Conservation (phyloP, 148 eudicot species). For the Rhododendron mucronatum region DNA sequence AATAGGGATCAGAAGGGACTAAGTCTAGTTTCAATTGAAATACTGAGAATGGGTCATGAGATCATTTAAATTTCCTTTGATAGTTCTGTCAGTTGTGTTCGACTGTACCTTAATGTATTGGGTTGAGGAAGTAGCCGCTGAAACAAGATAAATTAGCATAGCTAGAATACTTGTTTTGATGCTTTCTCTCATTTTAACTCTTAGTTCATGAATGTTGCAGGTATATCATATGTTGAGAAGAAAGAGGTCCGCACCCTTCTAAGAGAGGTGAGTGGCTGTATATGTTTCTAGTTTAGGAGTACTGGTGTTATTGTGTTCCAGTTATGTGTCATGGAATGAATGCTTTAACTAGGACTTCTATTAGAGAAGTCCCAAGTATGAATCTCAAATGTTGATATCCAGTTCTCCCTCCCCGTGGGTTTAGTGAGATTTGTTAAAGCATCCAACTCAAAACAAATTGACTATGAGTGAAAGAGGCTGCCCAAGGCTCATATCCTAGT, state of each 20-base stretch:
- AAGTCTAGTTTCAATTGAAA: neutral
- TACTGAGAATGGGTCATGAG: neutral
- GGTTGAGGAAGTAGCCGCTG: neutral
- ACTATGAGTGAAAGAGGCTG: neutral
- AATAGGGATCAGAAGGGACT: neutral
- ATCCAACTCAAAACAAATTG: neutral
- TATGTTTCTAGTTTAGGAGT: neutral
- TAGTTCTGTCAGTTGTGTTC: neutral
- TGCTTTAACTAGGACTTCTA: neutral
- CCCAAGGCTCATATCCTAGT: neutral
- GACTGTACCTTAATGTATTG: neutral
- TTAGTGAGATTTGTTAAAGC: neutral
- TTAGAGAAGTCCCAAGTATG: neutral
- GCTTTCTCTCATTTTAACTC: neutral
- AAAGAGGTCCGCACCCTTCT: slow-evolving; percentile 75
- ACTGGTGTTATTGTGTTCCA: neutral
- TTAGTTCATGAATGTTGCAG: slow-evolving; percentile 25
- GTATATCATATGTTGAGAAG: slow-evolving; percentile 76
- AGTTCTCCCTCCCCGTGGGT: neutral
- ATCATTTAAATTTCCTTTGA: neutral
- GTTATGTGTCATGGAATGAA: neutral
- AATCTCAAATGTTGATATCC: neutral
- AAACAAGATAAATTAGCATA: slow-evolving; percentile 2
- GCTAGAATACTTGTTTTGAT: neutral
- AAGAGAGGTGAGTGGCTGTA: slow-evolving; percentile 54